Percentiles rank a stretch among this genome's conserved stretches.
Conservation (phyloP, 208 protist genomes). For the Vickermania spadyakhi region DNA sequence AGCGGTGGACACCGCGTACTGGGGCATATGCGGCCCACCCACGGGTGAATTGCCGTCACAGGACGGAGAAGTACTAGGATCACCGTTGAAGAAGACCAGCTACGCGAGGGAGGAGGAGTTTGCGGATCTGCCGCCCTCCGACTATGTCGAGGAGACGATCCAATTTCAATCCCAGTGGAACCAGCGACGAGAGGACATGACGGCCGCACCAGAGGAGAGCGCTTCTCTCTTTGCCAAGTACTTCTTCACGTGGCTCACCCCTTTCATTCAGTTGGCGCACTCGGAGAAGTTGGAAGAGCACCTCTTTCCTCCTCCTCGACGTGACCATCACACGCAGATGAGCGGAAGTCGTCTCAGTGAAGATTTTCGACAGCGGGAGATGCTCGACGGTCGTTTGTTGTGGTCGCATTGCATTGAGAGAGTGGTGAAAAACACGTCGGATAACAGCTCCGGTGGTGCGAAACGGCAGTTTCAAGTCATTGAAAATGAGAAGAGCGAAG, state of each 20-base stretch:
- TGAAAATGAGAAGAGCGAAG: constrained; percentile 2
- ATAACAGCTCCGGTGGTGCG: not conserved
- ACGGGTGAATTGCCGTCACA: too few species aligned
- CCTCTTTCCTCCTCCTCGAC: constrained; percentile 2
- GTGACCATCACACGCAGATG: not conserved
- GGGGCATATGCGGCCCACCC: not conserved
- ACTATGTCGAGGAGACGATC: not conserved
- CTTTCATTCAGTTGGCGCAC: constrained; percentile 9
- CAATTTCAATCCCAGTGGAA: not conserved
- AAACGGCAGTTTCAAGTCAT: not conserved
- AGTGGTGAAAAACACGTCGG: not conserved
- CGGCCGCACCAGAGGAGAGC: constrained; percentile 3
- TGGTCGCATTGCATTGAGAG: not conserved
- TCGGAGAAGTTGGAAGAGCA: constrained; percentile 12
- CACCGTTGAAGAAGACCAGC: not conserved
- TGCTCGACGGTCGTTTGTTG: not conserved
- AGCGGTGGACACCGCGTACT: not conserved
- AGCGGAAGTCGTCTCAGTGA: constrained; percentile 1
- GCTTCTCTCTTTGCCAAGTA: constrained; percentile 2
- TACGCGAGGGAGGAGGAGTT: not conserved
- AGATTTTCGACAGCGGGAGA: not conserved
- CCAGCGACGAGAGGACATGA: not conserved
- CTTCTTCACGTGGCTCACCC: constrained; percentile 14
- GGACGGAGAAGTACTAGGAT: too few species aligned
- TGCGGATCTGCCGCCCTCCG: not conserved